Conservation (phyloP, 1,284 basidiomycete genomes). For the Jaminaea rosea region DNA sequence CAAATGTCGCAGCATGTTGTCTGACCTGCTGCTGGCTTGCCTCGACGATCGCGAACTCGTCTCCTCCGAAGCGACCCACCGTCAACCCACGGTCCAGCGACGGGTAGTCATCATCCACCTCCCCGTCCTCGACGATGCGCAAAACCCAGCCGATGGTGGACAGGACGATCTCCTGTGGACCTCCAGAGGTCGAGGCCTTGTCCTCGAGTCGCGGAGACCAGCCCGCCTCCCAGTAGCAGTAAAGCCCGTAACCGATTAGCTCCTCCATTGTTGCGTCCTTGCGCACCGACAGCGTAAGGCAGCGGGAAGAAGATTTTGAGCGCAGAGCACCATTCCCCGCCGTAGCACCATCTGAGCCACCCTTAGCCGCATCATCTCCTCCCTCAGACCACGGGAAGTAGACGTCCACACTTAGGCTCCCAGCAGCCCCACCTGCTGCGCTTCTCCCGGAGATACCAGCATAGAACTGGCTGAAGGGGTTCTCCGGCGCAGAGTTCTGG, state of each 20-base stretch:
- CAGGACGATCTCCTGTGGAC: constrained; percentile 57
- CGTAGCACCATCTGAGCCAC: neutral
- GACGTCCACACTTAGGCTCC: constrained; percentile 59
- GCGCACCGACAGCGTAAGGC: constrained; percentile 58
- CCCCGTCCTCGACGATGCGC: constrained; percentile 90
- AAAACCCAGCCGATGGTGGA: constrained; percentile 86
- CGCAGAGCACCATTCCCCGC: constrained; percentile 19
- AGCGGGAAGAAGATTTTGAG: constrained; percentile 31
- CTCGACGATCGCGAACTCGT: constrained; percentile 75
- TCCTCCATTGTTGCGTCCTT: constrained; percentile 89
- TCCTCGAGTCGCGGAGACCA: constrained; percentile 65
- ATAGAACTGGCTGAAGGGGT: constrained; percentile 49
- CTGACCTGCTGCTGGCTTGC: constrained; percentile 64
- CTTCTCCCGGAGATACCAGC: constrained; percentile 48
- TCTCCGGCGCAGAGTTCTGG: constrained; percentile 28
- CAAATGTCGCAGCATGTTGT: constrained; percentile 60
- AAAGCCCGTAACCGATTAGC: constrained; percentile 84
- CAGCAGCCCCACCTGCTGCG: constrained; percentile 28
- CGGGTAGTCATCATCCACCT: constrained; percentile 98
- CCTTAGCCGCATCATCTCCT: constrained; percentile 4
- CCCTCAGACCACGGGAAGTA: constrained; percentile 74
- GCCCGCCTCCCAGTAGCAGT: constrained; percentile 79
- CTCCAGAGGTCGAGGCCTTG: constrained; percentile 47
- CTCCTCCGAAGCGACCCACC: constrained; percentile 79
- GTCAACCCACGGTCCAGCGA: constrained; percentile 80